These are phyloP conservation scores for Solanum appendiculatum DNA, from an alignment of 257 asterid species.

Conservation along the genomic window DNA sequence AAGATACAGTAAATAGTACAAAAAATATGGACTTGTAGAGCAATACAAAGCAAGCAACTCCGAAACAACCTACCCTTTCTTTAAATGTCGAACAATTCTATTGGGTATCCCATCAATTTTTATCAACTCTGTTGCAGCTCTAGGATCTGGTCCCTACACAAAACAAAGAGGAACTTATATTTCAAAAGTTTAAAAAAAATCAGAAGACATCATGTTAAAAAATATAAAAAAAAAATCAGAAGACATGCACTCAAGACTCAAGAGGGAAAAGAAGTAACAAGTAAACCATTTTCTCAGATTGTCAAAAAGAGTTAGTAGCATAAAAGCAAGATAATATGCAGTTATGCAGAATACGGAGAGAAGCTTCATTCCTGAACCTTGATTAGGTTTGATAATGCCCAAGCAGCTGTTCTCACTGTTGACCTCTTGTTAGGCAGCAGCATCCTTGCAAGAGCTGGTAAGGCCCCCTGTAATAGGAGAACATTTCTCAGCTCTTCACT, in stretches of 20 bases:
- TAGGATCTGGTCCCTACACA: slow-evolving; percentile 76
- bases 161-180: slow-evolving; percentile 2
- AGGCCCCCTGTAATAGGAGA: slow-evolving; percentile 86
- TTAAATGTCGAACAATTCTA: slow-evolving; percentile 71
- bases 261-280: background rate
- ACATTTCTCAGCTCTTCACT: slow-evolving; percentile 75
- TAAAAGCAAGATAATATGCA: background rate
- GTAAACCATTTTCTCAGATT: background rate
- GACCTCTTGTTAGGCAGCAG: slow-evolving; percentile 86
- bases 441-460: slow-evolving; percentile 86
- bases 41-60: background rate
- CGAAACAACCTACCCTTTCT: slow-evolving; percentile 56
- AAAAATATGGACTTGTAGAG: background rate
- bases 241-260: background rate
- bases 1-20: background rate
- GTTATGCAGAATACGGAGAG: background rate
- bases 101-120: slow-evolving; percentile 69
- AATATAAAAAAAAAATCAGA: background rate
- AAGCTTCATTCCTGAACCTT: slow-evolving; percentile 42
- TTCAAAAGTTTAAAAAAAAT: background rate
- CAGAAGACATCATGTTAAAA: background rate
- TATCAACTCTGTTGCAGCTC: slow-evolving; percentile 78
- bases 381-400: slow-evolving; percentile 95
- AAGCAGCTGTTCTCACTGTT: slow-evolving; percentile 98
- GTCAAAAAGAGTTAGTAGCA: background rate